Base-by-base conservation (phyloP, 192 early-diverging fungal genomes). In the Coemansia sp. region DNA sequence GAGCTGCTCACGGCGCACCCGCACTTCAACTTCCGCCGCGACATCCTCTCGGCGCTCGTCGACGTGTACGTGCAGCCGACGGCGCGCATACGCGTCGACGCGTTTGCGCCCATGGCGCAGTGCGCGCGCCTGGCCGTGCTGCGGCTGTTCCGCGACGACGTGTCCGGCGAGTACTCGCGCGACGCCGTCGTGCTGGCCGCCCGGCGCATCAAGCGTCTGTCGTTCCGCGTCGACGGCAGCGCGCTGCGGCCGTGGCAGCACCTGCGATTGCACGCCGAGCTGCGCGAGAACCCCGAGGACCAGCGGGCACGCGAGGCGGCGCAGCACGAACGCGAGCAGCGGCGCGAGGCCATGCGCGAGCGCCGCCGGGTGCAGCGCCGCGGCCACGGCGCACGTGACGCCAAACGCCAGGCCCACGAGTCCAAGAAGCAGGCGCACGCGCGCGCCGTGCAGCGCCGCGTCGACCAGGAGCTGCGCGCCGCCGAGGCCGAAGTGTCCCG, bases 21-120 rank as follows among this genome's bases (percentile, higher is more conserved):
- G 15, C 95, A 97, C 69, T 98, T 98, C 80, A 98, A 98, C 81
- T 98, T 93, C 67, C 87, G 95, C 43, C 69, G 87, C 42, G 93
- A 98, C 61, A 66, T 98, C 30, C 83, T 98, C 80, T 89, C 87
- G 3, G 84, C 89, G 1, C 67, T 97, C 24, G 85, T 97, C 9
- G 70, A 79, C 61, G 59, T 79, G 11, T 79, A 79, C 52, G 76
- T 79, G 55, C 76, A 79, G 69, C 76, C 76, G 17, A 52, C 76
- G 8, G 78, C 82, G 15, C 85, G 88, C 46, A 91, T 94, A 84
- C 88, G 81, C 60, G 77, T 78, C 38, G 57, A 62, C 47, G 39
- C 78, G 51, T 78, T 84, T 59, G 71, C 87, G 59, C 61, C 80
- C 43, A 83, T 91, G 51, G 80, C 89, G 2, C 80, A 83, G 44